Evolutionary conservation across 805 yeast genomes (phyloP), one percentile per base, ranked within the genome.

Genomic region (Saccharomycopsis fibuligera): DNA sequence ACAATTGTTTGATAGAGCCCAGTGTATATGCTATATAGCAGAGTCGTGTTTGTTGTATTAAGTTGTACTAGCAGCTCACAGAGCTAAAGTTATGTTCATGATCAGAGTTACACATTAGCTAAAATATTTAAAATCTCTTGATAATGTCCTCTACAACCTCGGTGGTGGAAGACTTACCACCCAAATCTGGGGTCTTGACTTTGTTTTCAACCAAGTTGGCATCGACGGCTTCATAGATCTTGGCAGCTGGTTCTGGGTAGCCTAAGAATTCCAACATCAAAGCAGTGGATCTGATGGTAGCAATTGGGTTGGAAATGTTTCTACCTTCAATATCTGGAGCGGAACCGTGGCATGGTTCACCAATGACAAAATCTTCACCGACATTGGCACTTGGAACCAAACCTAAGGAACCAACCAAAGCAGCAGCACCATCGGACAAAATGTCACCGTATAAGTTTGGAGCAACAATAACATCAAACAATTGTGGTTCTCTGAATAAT

Each of bases 261-360:
- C 98, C 98, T 80, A 93, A 79, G 73, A 93, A 91, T 72, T 93
- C 98, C 68, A 93, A 79, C 96, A 93, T 83, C 65, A 93, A 75
- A 49, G 98, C 99, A 51, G 97, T 83, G 27, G 99, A 93, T 72
- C 99, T 83, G 65, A 93, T 91, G 45, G 99, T 93, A 49, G 99
- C 99, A 62, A 93, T 82, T 57, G 99, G 99, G 77, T 91, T 91
- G 46, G 96, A 78, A 60, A 88, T 86, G 60, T 93, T 93, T 68
- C 77, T 82, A 60, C 99, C 99, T 65, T 90, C 96, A 58, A 93
- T 93, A 67, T 93, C 99, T 49, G 99, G 99, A 48, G 99, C 99
- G 49, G 96, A 86, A 54, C 99, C 99, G 70, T 93, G 99, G 65
- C 97, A 90, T 64, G 99, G 99, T 72, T 93, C 99, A 66, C 99